Conservation (phyloP, 805 yeast species). For the Lipomyces lipofer region DNA sequence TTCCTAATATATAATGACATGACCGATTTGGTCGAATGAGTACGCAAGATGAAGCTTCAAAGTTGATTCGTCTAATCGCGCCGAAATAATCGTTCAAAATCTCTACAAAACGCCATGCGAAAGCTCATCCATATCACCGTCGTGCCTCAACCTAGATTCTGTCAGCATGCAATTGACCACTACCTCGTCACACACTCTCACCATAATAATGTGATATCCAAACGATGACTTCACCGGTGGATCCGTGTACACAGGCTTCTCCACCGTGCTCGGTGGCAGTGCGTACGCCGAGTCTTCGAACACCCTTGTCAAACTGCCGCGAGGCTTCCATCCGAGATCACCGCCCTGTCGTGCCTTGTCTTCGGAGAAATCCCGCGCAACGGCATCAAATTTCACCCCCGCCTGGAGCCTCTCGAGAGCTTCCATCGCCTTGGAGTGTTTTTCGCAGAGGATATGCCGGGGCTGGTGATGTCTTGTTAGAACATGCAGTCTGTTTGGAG, state of each 20-base stretch:
- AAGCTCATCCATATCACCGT: no score
- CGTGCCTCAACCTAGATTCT: no score
- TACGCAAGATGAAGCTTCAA: no score
- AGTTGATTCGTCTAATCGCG: no score
- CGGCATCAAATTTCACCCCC: slow-evolving; percentile 29
- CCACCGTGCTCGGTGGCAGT: slow-evolving; percentile 26
- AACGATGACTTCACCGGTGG: slow-evolving; percentile 29
- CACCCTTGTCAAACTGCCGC: slow-evolving; percentile 28
- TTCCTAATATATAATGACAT: no score
- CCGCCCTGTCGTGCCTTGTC: slow-evolving; percentile 33
- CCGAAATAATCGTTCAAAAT: no score
- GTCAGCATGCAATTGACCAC: background rate
- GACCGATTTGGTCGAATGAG: no score
- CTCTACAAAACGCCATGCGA: no score
- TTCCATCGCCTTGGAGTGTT: slow-evolving; percentile 26
- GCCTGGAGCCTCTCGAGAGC: slow-evolving; percentile 25
- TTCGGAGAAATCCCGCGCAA: slow-evolving; percentile 29
- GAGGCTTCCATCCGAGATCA: slow-evolving; percentile 32
- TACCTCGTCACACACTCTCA: background rate
- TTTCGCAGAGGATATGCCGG: slow-evolving; percentile 31
- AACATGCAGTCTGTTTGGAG: background rate
- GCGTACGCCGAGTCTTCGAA: slow-evolving; percentile 32
- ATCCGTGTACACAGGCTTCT: slow-evolving; percentile 27
- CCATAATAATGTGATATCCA: slow-evolving; percentile 32
- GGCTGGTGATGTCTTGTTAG: slow-evolving; percentile 6